phyloP scores from a whole-genome alignment of 495 filamentous ascomycete genomes.

The Penicillium atrosanguineum region DNA sequence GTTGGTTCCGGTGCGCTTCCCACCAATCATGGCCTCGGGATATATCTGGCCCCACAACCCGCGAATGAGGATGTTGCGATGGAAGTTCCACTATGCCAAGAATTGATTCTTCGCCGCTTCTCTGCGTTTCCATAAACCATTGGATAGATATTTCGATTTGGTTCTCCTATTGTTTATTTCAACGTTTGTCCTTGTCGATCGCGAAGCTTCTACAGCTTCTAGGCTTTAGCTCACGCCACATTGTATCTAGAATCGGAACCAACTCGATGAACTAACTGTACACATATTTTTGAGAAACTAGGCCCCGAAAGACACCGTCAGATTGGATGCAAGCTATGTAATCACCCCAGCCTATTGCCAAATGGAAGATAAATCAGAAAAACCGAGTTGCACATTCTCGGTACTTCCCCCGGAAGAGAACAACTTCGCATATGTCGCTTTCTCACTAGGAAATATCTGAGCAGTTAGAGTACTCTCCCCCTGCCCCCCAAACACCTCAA shows the following conservation, averaged over 20 bases:
- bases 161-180: no score
- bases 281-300: no score
- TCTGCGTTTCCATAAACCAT: background rate
- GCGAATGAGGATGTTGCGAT: background rate
- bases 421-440: constrained; percentile 20
- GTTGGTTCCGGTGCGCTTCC: background rate
- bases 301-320: no score
- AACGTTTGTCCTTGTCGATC: no score
- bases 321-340: no score
- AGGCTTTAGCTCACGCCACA: no score
- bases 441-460: constrained; percentile 24
- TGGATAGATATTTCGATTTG: background rate
- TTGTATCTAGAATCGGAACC: no score
- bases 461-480: constrained; percentile 18
- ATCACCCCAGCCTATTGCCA: constrained; percentile 1
- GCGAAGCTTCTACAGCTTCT: no score
- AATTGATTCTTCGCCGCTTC: background rate
- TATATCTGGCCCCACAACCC: background rate
- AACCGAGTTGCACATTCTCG: constrained; percentile 16
- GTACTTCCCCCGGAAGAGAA: constrained; percentile 22
- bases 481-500: constrained; percentile 29
- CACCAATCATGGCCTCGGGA: background rate
- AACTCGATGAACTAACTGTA: no score
- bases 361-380: constrained; percentile 5
- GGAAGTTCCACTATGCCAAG: background rate